Conservation (phyloP, 2,329 filamentous ascomycete species). For the Kalaharituber pfeilii region DNA sequence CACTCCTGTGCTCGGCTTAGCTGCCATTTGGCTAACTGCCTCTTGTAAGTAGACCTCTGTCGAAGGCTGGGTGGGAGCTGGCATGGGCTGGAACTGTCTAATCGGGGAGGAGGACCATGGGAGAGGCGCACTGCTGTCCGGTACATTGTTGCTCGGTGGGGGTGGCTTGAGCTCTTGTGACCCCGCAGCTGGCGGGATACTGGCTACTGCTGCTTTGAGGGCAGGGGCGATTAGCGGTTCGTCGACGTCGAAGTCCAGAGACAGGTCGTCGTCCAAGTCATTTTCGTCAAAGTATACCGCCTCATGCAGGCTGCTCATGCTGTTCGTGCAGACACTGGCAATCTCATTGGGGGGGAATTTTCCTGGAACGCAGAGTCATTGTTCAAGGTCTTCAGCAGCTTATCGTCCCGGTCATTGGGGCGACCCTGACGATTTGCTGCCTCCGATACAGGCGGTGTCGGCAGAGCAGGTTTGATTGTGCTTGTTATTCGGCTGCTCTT, state of each 20-base stretch:
- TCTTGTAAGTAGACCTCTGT: background rate
- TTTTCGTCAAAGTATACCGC: constrained; percentile 53
- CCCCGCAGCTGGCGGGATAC: constrained; percentile 21
- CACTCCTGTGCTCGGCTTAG: background rate
- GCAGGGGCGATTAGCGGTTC: constrained; percentile 38
- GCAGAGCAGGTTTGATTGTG: background rate
- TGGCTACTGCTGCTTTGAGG: constrained; percentile 24
- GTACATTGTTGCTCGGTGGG: constrained; percentile 21
- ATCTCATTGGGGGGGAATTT: background rate
- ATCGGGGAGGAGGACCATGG: constrained; percentile 57
- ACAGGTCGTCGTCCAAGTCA: constrained; percentile 59
- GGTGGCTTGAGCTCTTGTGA: constrained; percentile 21
- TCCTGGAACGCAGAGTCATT: constrained; percentile 12
- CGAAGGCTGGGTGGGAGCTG: constrained; percentile 24
- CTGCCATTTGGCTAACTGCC: background rate
- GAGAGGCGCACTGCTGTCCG: constrained; percentile 39
- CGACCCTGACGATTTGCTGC: background rate
- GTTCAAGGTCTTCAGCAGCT: constrained; percentile 3
- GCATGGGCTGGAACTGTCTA: constrained; percentile 33
- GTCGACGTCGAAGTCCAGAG: constrained; percentile 49
- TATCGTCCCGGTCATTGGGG: background rate
- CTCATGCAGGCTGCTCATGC: constrained; percentile 30
- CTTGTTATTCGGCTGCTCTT: background rate
- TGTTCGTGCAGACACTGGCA: background rate
- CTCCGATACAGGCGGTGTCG: background rate